A percentile compares a stretch with the other conserved stretches of the same genome.
Conservation (phyloP, 1,284 basidiomycete genomes). For the Singerocomus rubriflavus region DNA sequence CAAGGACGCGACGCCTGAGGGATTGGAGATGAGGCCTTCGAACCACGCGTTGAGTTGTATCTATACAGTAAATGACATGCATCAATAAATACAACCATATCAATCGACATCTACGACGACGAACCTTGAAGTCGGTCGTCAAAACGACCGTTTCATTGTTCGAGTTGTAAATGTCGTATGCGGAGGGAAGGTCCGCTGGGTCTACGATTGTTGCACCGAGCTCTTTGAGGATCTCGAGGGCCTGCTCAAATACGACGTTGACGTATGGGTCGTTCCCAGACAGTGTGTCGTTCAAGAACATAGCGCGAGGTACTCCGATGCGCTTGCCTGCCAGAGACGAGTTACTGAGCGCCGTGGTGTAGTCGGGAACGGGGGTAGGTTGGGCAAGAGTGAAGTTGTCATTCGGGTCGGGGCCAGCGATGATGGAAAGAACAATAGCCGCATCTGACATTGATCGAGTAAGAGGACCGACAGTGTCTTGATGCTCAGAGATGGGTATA, state of each 20-base stretch:
- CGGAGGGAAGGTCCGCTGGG: slow-evolving; percentile 58
- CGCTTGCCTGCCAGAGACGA: slow-evolving; percentile 53
- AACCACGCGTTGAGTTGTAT: slow-evolving; percentile 51
- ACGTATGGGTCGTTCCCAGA: slow-evolving; percentile 43
- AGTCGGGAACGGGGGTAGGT: slow-evolving; percentile 53
- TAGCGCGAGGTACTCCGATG: slow-evolving; percentile 55
- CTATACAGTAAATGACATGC: slow-evolving; percentile 32
- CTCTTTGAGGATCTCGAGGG: slow-evolving; percentile 43
- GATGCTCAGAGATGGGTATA: slow-evolving; percentile 58
- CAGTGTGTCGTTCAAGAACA: slow-evolving; percentile 44
- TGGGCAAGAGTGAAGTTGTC: slow-evolving; percentile 63
- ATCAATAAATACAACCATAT: neutral
- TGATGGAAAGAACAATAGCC: slow-evolving; percentile 54
- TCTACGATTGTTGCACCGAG: slow-evolving; percentile 63
- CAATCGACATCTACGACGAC: neutral
- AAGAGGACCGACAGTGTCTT: slow-evolving; percentile 65
- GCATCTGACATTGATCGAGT: slow-evolving; percentile 57
- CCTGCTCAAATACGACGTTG: slow-evolving; percentile 47
- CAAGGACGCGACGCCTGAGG: slow-evolving; percentile 51
- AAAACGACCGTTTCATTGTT: slow-evolving; percentile 56
- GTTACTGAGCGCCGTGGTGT: slow-evolving; percentile 46
- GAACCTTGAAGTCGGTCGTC: slow-evolving; percentile 56
- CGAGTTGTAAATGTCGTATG: slow-evolving; percentile 47
- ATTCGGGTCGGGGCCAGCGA: slow-evolving; percentile 57
- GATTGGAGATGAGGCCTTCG: slow-evolving; percentile 41